A percentile compares a stretch with the other conserved stretches of the same genome.
Conservation (phyloP, 768 basidiomycete genomes). For the Mycena epipterygia region DNA sequence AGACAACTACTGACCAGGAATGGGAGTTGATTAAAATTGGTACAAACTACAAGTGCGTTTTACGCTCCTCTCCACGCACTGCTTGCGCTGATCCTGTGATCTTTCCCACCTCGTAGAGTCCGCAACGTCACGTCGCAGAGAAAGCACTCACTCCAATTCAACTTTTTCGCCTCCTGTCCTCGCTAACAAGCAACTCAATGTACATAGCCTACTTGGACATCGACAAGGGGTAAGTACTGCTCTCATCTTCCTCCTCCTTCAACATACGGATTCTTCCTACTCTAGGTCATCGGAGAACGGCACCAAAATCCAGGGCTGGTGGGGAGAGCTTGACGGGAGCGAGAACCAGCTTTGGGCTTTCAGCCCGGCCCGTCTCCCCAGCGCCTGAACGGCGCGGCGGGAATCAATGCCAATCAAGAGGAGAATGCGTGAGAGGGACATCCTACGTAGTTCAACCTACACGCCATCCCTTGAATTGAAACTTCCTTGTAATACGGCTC, state of each 20-base stretch:
- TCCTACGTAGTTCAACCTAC: constrained; percentile 17
- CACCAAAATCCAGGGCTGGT: constrained; percentile 28
- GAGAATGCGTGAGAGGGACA: background rate
- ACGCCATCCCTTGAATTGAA: constrained; percentile 4
- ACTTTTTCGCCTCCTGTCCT: constrained; percentile 3
- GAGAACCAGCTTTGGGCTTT: constrained; percentile 31
- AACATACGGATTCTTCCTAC: constrained; percentile 11
- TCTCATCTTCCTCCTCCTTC: background rate
- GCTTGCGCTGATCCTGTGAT: constrained; percentile 2
- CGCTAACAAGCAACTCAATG: constrained; percentile 11
- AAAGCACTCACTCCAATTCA: constrained; percentile 14
- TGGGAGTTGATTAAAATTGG: constrained; percentile 28
- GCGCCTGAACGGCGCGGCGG: constrained; percentile 3
- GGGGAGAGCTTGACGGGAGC: constrained; percentile 22
- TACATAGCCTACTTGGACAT: constrained; percentile 25
- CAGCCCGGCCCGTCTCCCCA: background rate
- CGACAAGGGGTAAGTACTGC: constrained; percentile 7
- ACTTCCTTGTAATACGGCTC: constrained; percentile 14
- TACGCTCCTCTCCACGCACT: background rate
- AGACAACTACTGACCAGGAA: constrained; percentile 11
- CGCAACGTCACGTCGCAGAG: constrained; percentile 23
- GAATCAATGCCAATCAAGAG: constrained; percentile 9
- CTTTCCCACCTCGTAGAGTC: constrained; percentile 18
- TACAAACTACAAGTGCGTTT: constrained; percentile 16
- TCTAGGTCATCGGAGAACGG: constrained; percentile 15